Conservation (phyloP, 805 yeast species). For the Phaffomyces thermotolerans region DNA sequence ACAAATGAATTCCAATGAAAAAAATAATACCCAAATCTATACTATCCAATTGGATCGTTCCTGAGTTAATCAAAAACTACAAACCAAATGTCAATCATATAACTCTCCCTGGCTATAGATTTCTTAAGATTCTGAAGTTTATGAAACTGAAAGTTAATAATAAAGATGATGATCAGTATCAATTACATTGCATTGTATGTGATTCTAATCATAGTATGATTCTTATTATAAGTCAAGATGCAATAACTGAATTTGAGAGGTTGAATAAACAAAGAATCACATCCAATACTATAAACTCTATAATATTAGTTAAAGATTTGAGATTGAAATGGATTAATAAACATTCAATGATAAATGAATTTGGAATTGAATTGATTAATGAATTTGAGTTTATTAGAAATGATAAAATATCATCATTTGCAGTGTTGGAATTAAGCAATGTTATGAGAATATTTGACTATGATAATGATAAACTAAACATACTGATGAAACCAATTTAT, state of each 20-base stretch:
- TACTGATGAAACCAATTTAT: neutral
- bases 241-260: neutral
- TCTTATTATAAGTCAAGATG: neutral
- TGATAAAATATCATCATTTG: neutral
- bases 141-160: slow-evolving; percentile 2
- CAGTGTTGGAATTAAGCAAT: neutral
- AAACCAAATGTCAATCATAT: neutral
- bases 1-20: neutral
- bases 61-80: neutral
- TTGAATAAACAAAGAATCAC: slow-evolving; percentile 1
- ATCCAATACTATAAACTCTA: slow-evolving; percentile 4
- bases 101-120: neutral
- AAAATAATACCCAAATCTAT: slow-evolving; percentile 1
- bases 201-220: slow-evolving; percentile 6
- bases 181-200: slow-evolving; percentile 1
- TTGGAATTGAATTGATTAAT: neutral
- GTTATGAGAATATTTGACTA: neutral
- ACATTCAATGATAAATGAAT: neutral
- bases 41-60: slow-evolving; percentile 1
- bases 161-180: neutral
- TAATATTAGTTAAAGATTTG: neutral
- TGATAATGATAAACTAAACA: slow-evolving; percentile 2
- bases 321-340: slow-evolving; percentile 1
- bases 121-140: neutral
- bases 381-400: neutral